Base-by-base conservation (phyloP, 2,329 filamentous ascomycete species). In the Cercospora berteroae region DNA sequence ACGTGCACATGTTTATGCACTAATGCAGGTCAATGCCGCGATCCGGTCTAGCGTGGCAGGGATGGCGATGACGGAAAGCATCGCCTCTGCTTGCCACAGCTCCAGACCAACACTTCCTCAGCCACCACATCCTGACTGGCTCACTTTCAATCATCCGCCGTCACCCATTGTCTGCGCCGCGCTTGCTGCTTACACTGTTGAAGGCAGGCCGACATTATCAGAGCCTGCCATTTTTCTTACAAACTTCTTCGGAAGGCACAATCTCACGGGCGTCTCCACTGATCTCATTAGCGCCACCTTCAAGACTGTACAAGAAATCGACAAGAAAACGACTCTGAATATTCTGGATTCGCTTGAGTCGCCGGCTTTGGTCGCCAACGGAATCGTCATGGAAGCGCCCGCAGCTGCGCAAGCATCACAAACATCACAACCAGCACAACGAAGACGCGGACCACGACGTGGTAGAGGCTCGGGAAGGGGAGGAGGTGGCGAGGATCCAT, bases 391-490 rank as follows among this genome's bases (percentile, higher is more conserved):
- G 69, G 69, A 71, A 42, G 52, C 39, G 7, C 16, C 60, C 16
- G 23, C 56, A 20, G 50, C 58, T 6, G 42, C 69, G 18, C 59
- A 59, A 36, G 16, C 58, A 57, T n/a, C n/a, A 39, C 33, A 39
- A n/a, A 0, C 33, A 39, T 29, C 63, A 39, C 31, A 63, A 57
- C 50, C 68, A 27, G 60, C 64, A 44, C 66, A 64, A 39, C 59
- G 69, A 68, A 67, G 74, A 60, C 48, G 69, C 66, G 67, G 73
- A 55, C 66, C 72, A 18, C 69, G 74, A 64, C 68, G 76, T 63
- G 75, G 74, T 13, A 67, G 76, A 64, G 75, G 75, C 12, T 66
- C 70, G 23, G 70, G 69, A 9, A 71, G 74, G 23, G 70, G 71
- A 18, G 73, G 71, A 18, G 72, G 72, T n/a, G 68, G 64, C 31